Percentiles rank a stretch among this genome's conserved stretches.
These are phyloP conservation scores for Nitzschia inconspicua DNA, from an alignment of 108 stramenopile genomes.

Conservation along the genomic window DNA sequence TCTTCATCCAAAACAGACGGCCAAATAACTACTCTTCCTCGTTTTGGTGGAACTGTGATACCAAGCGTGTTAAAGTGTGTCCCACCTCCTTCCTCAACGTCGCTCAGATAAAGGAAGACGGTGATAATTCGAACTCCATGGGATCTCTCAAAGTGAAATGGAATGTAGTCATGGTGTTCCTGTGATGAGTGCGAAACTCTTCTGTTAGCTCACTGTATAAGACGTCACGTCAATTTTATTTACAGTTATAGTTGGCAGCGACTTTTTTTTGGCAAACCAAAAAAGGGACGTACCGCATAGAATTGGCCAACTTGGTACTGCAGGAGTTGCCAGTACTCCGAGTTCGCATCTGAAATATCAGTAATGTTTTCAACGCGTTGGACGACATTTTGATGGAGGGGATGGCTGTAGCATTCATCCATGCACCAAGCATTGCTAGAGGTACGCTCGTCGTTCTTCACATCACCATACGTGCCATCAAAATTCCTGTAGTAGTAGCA, in stretches of 20 bases:
- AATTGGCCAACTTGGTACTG: slow-evolving; percentile 49
- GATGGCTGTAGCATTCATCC: slow-evolving; percentile 50
- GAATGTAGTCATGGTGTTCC: slow-evolving; percentile 33
- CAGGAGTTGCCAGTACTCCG: slow-evolving; percentile 67
- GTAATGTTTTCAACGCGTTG: slow-evolving; percentile 53
- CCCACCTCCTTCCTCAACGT: slow-evolving; percentile 88
- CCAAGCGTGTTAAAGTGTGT: slow-evolving; percentile 61
- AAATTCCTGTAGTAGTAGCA: slow-evolving; percentile 13
- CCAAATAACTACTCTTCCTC: slow-evolving; percentile 77
- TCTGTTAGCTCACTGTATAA: background rate
- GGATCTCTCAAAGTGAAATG: slow-evolving; percentile 36
- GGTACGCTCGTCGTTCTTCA: slow-evolving; percentile 27
- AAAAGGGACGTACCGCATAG: slow-evolving; percentile 25
- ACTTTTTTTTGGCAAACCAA: too few relatives aligned
- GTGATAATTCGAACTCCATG: slow-evolving; percentile 69
- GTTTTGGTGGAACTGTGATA: slow-evolving; percentile 69
- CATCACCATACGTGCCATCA: slow-evolving; percentile 37
- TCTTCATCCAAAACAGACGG: slow-evolving; percentile 65
- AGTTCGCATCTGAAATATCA: slow-evolving; percentile 44
- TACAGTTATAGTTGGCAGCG: too few relatives aligned
- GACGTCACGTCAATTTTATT: too few relatives aligned
- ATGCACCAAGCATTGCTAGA: slow-evolving; percentile 74
- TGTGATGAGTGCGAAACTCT: background rate
- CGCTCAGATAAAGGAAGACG: slow-evolving; percentile 73
- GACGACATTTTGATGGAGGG: slow-evolving; percentile 36